phyloP scores from a whole-genome alignment of 106 monocot genomes.

The Gastrodia elata region DNA sequence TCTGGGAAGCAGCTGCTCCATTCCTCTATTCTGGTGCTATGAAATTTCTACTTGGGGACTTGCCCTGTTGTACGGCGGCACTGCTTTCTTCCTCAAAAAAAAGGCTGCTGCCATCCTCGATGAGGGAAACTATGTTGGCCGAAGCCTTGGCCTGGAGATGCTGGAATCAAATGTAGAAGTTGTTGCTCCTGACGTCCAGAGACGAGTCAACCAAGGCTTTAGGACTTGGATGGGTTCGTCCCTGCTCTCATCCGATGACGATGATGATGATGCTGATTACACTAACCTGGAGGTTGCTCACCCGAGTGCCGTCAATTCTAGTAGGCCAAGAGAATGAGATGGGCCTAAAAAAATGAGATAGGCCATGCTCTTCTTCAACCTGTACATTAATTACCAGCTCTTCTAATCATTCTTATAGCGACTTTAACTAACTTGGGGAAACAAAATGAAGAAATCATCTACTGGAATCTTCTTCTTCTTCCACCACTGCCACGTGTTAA shows the following conservation, averaged over 20 bases:
- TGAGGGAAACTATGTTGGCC: conserved; percentile 28
- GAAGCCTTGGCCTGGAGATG: conserved; percentile 77
- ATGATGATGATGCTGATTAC: conserved; percentile 59
- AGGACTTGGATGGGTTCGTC: conserved; percentile 92
- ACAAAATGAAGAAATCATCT: neutral
- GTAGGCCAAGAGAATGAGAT: conserved; percentile 17
- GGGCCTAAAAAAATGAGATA: too few relatives aligned
- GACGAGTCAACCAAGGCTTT: conserved; percentile 75
- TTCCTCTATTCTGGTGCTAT: conserved; percentile 91
- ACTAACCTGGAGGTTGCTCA: conserved; percentile 25
- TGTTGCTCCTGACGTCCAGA: conserved; percentile 65
- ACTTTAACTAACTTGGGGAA: neutral
- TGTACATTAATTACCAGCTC: conserved; percentile 1
- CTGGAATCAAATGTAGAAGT: conserved; percentile 33
- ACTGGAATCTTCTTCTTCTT: conserved; percentile 2
- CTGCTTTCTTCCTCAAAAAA: conserved; percentile 68
- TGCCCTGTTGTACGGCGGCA: conserved; percentile 61
- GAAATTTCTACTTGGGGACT: conserved; percentile 76
- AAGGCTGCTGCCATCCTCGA: conserved; percentile 59
- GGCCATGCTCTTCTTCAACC: neutral
- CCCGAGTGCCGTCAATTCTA: conserved; percentile 9
- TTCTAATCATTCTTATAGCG: neutral
- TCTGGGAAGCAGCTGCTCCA: conserved; percentile 69
- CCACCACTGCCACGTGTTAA: neutral
- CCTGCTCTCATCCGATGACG: conserved; percentile 82